Evolutionary conservation across 192 early-diverging fungal genomes (phyloP), one percentile per base, ranked within the genome.

Genomic region (Entomortierella beljakovae): DNA sequence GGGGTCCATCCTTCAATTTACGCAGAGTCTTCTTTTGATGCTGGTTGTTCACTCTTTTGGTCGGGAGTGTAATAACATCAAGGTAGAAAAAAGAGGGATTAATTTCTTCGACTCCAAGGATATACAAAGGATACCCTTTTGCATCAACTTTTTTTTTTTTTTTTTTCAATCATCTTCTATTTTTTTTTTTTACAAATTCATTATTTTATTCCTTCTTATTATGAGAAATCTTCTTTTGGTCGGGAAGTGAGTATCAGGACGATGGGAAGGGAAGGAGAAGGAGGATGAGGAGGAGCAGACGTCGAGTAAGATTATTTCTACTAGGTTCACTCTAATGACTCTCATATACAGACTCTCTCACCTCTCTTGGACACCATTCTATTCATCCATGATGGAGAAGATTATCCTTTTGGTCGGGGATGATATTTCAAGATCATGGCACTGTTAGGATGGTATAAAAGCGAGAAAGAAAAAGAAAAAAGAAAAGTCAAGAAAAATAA

Each of bases 361-460:
- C n/a, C n/a, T n/a, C n/a, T n/a, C 57, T 67, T 48, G 31, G 58
- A 58, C 56, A 68, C 50, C 38, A 58, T 68, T 28, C 42, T 42
- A 50, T 43, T 70, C 68, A 61, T 20, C 8, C 31, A 10, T 65
- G n/a, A 40, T 25, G n/a, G n/a, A 23, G 15, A 33, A 32, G 31
- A 26, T 9, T 40, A 16, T 57, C 61, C 70, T 64, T 72, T 72
- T 72, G 70, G 70, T 72, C 70, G 70, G 70, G 70, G 70, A 58
- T 37, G 38, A 3, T 38, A 37, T 20, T 53, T 22, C 10, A 23
- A n/a, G 33, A 18, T 33, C 3, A n/a, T 25, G 20, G 8, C 34
- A 46, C 18, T 57, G 7, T 33, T 13, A 8, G 8, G 34, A 57
- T 20, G 31, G n/a, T n/a, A n/a, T n/a, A 31, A 22, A 20, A 37